A percentile compares a stretch with the other conserved stretches of the same genome.
Conservation (phyloP, 352 stramenopile genomes). For the Globisporangium takayamanum region DNA sequence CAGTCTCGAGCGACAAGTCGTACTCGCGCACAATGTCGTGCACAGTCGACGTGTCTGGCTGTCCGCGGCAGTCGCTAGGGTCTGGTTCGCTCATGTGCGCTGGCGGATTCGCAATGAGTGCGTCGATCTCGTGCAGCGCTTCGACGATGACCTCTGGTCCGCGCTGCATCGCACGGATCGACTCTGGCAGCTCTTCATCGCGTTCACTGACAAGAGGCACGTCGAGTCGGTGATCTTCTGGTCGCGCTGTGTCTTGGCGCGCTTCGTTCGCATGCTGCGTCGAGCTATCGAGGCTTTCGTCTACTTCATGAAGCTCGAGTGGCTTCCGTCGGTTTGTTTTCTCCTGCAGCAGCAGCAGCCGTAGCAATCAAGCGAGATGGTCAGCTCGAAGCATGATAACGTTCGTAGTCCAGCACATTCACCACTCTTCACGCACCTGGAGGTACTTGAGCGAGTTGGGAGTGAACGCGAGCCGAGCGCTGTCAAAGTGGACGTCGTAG, state of each 20-base stretch:
- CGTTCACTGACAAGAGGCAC: slow-evolving; percentile 15
- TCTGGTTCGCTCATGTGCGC: slow-evolving; percentile 10
- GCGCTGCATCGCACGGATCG: slow-evolving; percentile 27
- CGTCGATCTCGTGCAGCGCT: slow-evolving; percentile 43
- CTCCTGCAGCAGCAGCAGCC: slow-evolving; percentile 7
- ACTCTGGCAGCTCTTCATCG: slow-evolving; percentile 22
- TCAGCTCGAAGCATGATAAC: background rate
- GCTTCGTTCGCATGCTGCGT: slow-evolving; percentile 9
- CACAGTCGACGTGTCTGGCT: slow-evolving; percentile 5
- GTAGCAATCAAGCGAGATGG: background rate
- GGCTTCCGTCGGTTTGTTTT: slow-evolving; percentile 5
- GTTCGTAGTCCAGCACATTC: background rate
- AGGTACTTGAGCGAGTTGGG: slow-evolving; percentile 70
- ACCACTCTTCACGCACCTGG: slow-evolving; percentile 24
- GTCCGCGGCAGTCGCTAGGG: background rate
- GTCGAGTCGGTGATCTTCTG: slow-evolving; percentile 2
- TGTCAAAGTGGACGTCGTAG: slow-evolving; percentile 67
- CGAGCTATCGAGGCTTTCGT: background rate
- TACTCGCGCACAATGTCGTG: slow-evolving; percentile 42
- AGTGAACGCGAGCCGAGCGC: slow-evolving; percentile 35
- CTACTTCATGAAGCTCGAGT: slow-evolving; percentile 5
- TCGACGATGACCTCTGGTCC: slow-evolving; percentile 37
- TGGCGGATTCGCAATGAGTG: slow-evolving; percentile 27
- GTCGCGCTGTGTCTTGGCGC: slow-evolving; percentile 5
- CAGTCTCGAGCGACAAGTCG: slow-evolving; percentile 40